Evolutionary conservation across 371 early-diverging fungal species (phyloP), one percentile per base, ranked within the genome.

Genomic region (Mucor indicus): DNA sequence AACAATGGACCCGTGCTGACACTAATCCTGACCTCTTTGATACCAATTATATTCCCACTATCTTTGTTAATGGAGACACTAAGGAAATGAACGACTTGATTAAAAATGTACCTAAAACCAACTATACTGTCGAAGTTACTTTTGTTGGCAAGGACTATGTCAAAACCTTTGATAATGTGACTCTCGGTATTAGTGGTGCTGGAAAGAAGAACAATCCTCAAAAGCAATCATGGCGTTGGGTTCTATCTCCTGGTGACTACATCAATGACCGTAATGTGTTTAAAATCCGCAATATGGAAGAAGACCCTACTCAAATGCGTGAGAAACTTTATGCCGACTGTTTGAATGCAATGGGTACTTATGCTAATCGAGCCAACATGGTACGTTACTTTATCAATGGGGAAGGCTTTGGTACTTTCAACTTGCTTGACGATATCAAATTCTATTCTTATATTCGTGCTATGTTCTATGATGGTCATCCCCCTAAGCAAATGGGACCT

Each of bases 271-370:
- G 80, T 21, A 64, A 55, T 53, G 69, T 65, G 41, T 70, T 80
- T 64, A 80, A 80, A 59, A 45, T 77, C 29, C 74, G 80, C 16
- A 72, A 80, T 31, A 72, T 72, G 72, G 78, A 77, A 53, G 76
- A 76, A 53, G 80, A 80, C 33, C 80, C 80, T 24, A 80, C 80
- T 11, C 80, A 80, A 55, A 74, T 80, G 60, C 78, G 80, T 38
- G 80, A 80, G 44, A 80, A 80, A 58, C 56, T 76, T 3, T 80
- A 76, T 53, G 74, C 80, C 7, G 80, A 80, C 42, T 56, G 65
- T 44, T 46, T 70, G 6, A 63, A 69, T 38, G 74, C 80, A 20
- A 63, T 80, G 64, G 80, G 80, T 9, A 68, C 69, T 29, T 74
- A 74, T 55, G 72, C 58, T 37, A 75, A 75, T 36, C 67, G 71